Evolutionary conservation across 345 rosid genomes (phyloP).

Genomic region (Melaleuca alternifolia): DNA sequence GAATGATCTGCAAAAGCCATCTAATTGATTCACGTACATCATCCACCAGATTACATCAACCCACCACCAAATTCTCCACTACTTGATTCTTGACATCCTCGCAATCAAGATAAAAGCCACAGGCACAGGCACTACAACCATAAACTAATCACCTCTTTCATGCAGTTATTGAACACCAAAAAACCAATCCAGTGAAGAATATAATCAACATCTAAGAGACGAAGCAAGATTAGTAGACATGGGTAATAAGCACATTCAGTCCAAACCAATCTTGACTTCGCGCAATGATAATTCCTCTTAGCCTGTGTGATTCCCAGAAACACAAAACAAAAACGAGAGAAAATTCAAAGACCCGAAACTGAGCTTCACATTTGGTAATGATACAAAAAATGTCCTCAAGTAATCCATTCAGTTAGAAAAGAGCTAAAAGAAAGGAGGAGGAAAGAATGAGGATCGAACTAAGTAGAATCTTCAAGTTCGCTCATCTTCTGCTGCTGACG

Average conservation of each 20-base stretch:
- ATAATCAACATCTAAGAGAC: not conserved
- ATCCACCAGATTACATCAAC: not conserved
- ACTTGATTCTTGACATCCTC: not conserved
- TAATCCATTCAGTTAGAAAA: not conserved
- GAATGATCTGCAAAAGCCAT: not conserved
- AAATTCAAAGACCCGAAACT: not conserved
- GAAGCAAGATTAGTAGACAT: not conserved
- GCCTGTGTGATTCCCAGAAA: not conserved
- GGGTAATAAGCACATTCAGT: not conserved
- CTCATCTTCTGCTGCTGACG: slow-evolving; percentile 15
- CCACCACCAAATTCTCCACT: not conserved
- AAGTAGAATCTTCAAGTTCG: slow-evolving; percentile 42
- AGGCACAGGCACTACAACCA: not conserved
- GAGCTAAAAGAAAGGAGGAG: not conserved
- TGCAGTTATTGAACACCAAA: not conserved
- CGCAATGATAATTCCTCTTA: not conserved
- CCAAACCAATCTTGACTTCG: not conserved
- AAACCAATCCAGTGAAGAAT: not conserved
- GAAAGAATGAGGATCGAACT: not conserved
- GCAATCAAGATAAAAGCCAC: not conserved
- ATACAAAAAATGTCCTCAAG: not conserved
- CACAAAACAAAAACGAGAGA: not conserved
- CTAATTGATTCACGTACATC: not conserved
- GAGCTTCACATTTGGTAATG: not conserved
- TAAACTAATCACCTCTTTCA: not conserved